Percentiles rank a stretch among this genome's conserved stretches.
Evolutionary conservation across 768 basidiomycete species (phyloP).

Genomic region (Lentinula boryana): DNA sequence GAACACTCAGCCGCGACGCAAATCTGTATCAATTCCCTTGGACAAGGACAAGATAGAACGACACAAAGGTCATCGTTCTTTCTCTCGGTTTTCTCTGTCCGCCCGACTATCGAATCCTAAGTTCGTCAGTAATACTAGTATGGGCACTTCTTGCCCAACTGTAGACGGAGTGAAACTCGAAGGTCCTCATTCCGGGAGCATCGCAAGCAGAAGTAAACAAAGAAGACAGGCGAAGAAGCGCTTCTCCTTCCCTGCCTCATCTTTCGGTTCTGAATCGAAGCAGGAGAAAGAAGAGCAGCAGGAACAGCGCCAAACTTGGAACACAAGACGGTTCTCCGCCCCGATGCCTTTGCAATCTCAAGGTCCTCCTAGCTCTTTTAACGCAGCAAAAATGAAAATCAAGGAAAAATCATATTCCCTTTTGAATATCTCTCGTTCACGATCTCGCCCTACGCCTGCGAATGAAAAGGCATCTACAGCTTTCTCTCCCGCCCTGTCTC

Average conservation of each 20-base stretch:
- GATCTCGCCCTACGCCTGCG: neutral
- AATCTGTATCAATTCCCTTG: neutral
- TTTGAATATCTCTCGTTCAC: neutral
- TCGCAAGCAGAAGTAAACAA: neutral
- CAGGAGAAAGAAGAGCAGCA: neutral
- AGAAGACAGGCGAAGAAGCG: neutral
- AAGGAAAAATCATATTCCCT: neutral
- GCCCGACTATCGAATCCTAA: neutral
- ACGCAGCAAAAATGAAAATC: neutral
- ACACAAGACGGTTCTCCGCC: neutral
- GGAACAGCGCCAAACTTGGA: neutral
- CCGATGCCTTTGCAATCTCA: neutral
- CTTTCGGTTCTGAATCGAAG: neutral
- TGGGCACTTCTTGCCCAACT: neutral
- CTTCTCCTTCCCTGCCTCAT: neutral
- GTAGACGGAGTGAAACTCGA: neutral
- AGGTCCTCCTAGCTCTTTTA: neutral
- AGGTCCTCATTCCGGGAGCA: neutral
- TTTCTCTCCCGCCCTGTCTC: neutral
- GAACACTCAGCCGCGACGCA: neutral
- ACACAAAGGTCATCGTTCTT: neutral
- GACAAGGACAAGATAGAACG: neutral
- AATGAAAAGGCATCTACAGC: neutral
- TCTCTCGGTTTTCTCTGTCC: neutral
- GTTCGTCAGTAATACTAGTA: neutral